phyloP scores from a whole-genome alignment of 108 stramenopile species.

The Bacterosira constricta region DNA sequence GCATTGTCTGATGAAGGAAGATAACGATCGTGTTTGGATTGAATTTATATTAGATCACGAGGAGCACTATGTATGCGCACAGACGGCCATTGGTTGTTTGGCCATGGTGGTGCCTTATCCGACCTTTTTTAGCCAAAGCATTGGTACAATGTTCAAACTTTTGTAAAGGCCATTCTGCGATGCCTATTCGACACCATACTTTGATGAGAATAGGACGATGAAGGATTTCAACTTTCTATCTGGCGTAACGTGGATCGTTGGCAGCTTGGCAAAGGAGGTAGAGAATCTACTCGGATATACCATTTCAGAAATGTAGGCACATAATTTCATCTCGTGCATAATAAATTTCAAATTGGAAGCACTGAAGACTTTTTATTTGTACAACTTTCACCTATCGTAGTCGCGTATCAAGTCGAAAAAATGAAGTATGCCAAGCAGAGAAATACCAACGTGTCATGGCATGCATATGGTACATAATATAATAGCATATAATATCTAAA shows the following conservation, averaged over 20 bases:
- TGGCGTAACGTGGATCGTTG: constrained; percentile 50
- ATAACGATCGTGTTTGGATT: constrained; percentile 83
- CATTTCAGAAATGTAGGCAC: no score
- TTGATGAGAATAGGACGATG: constrained; percentile 49
- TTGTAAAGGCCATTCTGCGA: constrained; percentile 65
- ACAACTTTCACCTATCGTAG: no score
- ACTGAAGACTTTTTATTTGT: no score
- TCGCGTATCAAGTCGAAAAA: no score
- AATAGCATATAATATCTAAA: no score
- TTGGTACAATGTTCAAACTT: constrained; percentile 56
- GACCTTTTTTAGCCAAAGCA: constrained; percentile 50
- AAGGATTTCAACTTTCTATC: constrained; percentile 60
- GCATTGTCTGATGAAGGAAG: constrained; percentile 64
- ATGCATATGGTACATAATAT: no score
- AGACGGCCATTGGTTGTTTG: constrained; percentile 82
- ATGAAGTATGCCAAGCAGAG: no score
- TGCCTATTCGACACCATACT: constrained; percentile 67
- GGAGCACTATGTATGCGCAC: constrained; percentile 68
- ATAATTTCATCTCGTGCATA: no score
- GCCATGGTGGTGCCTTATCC: constrained; percentile 79
- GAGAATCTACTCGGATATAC: constrained; percentile 14
- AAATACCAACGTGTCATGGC: no score
- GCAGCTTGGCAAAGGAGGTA: constrained; percentile 69
- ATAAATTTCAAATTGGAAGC: no score
- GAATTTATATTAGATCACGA: constrained; percentile 81